Conservation (phyloP, 148 eudicot genomes). For the Talinum fruticosum region DNA sequence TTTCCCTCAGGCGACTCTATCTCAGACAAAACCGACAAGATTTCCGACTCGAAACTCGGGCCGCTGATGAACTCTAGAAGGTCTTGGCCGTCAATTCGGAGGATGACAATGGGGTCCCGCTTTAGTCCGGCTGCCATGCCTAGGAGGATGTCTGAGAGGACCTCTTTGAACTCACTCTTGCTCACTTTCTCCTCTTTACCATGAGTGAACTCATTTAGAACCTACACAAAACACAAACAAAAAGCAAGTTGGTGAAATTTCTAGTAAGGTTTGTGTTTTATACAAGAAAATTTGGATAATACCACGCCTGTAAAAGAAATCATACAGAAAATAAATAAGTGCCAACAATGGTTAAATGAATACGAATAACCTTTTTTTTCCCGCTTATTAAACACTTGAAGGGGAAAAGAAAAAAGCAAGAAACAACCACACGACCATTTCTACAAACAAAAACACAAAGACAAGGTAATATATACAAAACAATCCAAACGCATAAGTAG, state of each 20-base stretch:
- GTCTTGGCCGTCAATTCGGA: slow-evolving; percentile 87
- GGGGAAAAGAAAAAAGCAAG: neutral
- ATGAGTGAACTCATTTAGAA: slow-evolving; percentile 73
- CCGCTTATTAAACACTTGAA: too few species aligned
- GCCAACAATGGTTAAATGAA: too few species aligned
- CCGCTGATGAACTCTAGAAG: slow-evolving; percentile 57
- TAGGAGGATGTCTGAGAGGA: slow-evolving; percentile 70
- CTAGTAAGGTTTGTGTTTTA: too few species aligned
- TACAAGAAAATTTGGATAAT: too few species aligned
- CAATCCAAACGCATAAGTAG: too few species aligned
- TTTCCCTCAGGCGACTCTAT: slow-evolving; percentile 41
- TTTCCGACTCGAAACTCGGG: slow-evolving; percentile 56
- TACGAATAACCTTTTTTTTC: too few species aligned
- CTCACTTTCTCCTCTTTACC: slow-evolving; percentile 75
- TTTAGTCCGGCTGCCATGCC: slow-evolving; percentile 96
- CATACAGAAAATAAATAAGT: too few species aligned
- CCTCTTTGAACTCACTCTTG: slow-evolving; percentile 72
- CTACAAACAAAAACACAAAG: too few species aligned
- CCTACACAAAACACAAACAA: slow-evolving; percentile 32
- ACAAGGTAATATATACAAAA: too few species aligned
- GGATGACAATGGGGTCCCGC: slow-evolving; percentile 84
- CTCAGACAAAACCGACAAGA: slow-evolving; percentile 53
- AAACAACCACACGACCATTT: neutral
- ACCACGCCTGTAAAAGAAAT: too few species aligned
- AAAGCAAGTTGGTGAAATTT: too few species aligned